Percentiles rank a stretch among this genome's conserved stretches.
Evolutionary conservation across 1,139 yeast species (phyloP).

Genomic region (Nakaseomyces kungkrabaensis): DNA sequence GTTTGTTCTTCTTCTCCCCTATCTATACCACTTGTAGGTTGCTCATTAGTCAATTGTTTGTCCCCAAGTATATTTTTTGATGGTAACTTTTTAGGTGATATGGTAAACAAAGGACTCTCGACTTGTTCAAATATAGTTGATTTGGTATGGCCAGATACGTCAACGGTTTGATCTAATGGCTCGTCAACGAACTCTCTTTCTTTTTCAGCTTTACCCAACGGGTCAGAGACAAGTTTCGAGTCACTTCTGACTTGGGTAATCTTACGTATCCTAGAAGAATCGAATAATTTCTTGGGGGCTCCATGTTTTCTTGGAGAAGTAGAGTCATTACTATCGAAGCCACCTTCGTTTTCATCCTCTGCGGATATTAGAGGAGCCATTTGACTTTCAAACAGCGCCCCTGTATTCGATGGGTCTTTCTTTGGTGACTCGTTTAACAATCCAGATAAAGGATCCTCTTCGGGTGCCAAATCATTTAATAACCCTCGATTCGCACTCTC

Average conservation of each 20-base stretch:
- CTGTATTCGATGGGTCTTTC: background rate
- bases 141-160: background rate
- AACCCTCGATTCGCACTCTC: constrained; percentile 5
- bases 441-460: constrained; percentile 11
- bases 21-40: constrained; percentile 3
- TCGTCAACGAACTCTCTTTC: constrained; percentile 21
- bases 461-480: constrained; percentile 18
- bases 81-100: constrained; percentile 7
- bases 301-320: background rate
- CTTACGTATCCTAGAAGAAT: constrained; percentile 1
- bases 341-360: background rate
- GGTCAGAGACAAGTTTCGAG: constrained; percentile 13
- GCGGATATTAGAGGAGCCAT: background rate
- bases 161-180: constrained; percentile 11
- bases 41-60: background rate
- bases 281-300: background rate
- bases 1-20: background rate
- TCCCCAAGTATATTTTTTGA: background rate
- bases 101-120: constrained; percentile 20
- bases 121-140: constrained; percentile 17
- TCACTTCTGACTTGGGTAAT: background rate
- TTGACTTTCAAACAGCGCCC: constrained; percentile 1
- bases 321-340: background rate
- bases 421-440: background rate
- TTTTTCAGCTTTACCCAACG: constrained; percentile 18